These are phyloP conservation scores for Hirsutella minnesotensis DNA, from an alignment of 2,329 filamentous ascomycete genomes.

Conservation along the genomic window DNA sequence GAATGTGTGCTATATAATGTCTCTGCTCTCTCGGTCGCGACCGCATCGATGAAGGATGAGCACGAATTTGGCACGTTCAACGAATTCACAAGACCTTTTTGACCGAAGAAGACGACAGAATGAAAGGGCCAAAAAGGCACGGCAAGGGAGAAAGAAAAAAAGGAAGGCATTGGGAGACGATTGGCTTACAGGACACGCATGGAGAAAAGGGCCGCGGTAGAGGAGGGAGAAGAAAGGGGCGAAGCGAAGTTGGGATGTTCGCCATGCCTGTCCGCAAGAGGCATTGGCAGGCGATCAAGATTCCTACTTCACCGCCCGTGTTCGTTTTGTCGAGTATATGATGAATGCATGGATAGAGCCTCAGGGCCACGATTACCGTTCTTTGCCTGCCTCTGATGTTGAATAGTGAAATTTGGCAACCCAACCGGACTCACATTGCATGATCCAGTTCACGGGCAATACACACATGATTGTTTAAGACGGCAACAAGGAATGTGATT, in stretches of 20 bases:
- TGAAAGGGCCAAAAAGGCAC: background rate
- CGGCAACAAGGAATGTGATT: background rate
- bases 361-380: conserved; percentile 7
- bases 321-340: conserved; percentile 7
- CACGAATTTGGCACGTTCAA: background rate
- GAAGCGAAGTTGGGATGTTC: no score
- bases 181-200: no score
- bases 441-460: background rate
- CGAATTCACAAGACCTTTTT: background rate
- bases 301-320: background rate
- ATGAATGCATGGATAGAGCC: conserved; percentile 14
- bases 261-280: no score
- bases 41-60: background rate
- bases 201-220: no score
- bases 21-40: background rate
- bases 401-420: no score
- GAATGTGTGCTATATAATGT: conserved; percentile 1
- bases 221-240: no score
- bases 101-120: background rate
- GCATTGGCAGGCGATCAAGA: no score
- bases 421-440: no score
- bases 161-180: background rate
- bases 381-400: background rate
- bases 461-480: background rate
- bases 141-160: background rate